Conservation (phyloP, 1,284 basidiomycete species). For the Marasmius sp. region DNA sequence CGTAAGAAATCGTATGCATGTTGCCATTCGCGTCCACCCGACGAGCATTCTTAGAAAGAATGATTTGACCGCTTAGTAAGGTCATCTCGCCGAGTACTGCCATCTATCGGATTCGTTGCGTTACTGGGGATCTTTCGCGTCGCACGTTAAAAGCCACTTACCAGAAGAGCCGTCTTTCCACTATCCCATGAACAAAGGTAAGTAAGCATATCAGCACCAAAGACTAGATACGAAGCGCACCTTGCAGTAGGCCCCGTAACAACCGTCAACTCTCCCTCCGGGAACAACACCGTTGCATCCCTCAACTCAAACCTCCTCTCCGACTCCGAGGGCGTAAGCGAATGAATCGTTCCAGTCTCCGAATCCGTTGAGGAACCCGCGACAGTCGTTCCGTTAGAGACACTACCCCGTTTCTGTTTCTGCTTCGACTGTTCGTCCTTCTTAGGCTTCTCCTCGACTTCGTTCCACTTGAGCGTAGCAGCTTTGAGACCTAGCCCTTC, state of each 20-base stretch:
- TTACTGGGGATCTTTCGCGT: no score
- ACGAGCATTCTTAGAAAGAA: slow-evolving; percentile 64
- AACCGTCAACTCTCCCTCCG: slow-evolving; percentile 63
- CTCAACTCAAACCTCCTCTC: slow-evolving; percentile 38
- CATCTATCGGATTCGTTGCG: neutral
- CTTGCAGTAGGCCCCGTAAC: slow-evolving; percentile 45
- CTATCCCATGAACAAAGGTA: neutral
- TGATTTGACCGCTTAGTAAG: slow-evolving; percentile 52
- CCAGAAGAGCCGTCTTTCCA: neutral
- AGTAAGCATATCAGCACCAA: neutral
- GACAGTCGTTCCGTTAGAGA: neutral
- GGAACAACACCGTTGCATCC: slow-evolving; percentile 69
- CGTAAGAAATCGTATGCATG: slow-evolving; percentile 79
- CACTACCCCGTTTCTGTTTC: neutral
- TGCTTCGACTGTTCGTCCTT: neutral
- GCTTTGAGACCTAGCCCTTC: slow-evolving; percentile 5
- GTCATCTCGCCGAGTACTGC: slow-evolving; percentile 30
- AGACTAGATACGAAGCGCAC: neutral
- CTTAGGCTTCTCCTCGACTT: slow-evolving; percentile 5
- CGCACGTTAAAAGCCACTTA: neutral
- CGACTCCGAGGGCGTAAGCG: neutral
- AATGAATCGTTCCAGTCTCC: neutral
- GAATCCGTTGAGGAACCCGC: neutral
- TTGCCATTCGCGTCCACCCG: slow-evolving; percentile 63
- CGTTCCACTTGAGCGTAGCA: slow-evolving; percentile 13